Evolutionary conservation across 2,329 filamentous ascomycete genomes (phyloP), one percentile per base, ranked within the genome.

Genomic region (Colletotrichum navitas): DNA sequence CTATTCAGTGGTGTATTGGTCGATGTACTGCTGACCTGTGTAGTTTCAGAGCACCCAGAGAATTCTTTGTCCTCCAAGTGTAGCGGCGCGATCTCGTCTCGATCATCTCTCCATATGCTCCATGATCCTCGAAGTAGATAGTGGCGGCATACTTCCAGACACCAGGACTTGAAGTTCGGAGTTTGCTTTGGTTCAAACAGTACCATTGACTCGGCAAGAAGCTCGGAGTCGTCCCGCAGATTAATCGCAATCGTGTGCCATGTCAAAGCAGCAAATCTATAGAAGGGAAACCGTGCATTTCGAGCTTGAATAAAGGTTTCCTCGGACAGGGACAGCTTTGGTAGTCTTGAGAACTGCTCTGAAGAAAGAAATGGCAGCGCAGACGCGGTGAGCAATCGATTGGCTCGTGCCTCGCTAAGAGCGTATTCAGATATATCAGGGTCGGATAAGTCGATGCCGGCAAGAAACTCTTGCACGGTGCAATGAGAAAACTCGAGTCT

Each of bases 131-230:
- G 8, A 5, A 68, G 0, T 3, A 32, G 32, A 26, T 68, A 59
- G 10, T 56, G 59, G 7, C 61, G 43, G 39, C 66, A 68, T 2
- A 59, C 21, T 32, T 68, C 66, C 0, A 68, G 51, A 8, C 45
- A 64, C 66, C 60, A 64, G 1, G 66, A n/a, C n/a, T 64, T 59
- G 60, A 68, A 64, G 7, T 45, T 64, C 1, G 66, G 2, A 2
- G 52, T 64, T 39, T 68, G 60, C 5, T 14, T 34, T 1, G 60
- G 52, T 1, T 58, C 34, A 1, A 54, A 68, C 2, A 68, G 66
- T 8, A n/a, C 34, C 41, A 64, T 56, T 29, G 60, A 60, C 21
- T 58, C 32, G 1, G 29, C 12, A 2, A 47, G 10, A 8, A 68
- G 39, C 5, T 64, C 51, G 3, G 32, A 21, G 60, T 68, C 66